Conservation (phyloP, 2,329 filamentous ascomycete genomes). For the Stromatinia cepivora region DNA sequence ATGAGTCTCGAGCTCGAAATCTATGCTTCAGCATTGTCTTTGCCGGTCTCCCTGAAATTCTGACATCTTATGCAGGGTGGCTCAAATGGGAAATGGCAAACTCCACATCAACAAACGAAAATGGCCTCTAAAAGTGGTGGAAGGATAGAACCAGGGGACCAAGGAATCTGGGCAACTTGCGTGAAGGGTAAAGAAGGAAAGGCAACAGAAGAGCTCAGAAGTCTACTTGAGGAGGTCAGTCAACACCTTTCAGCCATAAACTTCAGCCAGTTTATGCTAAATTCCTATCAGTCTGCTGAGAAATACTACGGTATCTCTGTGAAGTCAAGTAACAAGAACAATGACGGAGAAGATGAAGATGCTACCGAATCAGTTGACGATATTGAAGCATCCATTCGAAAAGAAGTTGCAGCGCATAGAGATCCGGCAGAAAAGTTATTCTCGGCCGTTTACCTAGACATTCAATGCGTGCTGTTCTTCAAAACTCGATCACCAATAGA, state of each 20-base stretch:
- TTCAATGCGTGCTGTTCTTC: slow-evolving; percentile 66
- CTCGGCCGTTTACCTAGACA: slow-evolving; percentile 52
- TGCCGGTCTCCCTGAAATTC: not conserved
- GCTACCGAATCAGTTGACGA: slow-evolving; percentile 51
- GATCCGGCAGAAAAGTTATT: slow-evolving; percentile 49
- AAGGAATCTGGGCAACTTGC: slow-evolving; percentile 77
- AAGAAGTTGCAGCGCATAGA: slow-evolving; percentile 61
- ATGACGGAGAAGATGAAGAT: slow-evolving; percentile 45
- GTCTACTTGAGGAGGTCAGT: slow-evolving; percentile 65
- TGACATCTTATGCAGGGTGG: slow-evolving; percentile 43
- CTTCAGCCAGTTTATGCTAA: slow-evolving; percentile 4
- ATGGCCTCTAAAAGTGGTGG: slow-evolving; percentile 45
- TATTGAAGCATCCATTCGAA: slow-evolving; percentile 71
- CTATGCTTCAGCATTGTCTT: slow-evolving; percentile 2
- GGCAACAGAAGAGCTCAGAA: slow-evolving; percentile 65
- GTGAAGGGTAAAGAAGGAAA: slow-evolving; percentile 69
- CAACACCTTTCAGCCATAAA: not conserved
- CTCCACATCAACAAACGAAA: slow-evolving; percentile 57
- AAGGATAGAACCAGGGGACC: slow-evolving; percentile 65
- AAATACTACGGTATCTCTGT: slow-evolving; percentile 52
- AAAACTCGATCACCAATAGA: slow-evolving; percentile 57
- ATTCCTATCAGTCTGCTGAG: slow-evolving; percentile 59
- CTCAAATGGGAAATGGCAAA: slow-evolving; percentile 60
- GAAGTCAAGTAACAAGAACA: slow-evolving; percentile 35
- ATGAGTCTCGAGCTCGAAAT: not conserved